phyloP scores from a whole-genome alignment of 495 filamentous ascomycete species.

The Tetracladium setigerum region DNA sequence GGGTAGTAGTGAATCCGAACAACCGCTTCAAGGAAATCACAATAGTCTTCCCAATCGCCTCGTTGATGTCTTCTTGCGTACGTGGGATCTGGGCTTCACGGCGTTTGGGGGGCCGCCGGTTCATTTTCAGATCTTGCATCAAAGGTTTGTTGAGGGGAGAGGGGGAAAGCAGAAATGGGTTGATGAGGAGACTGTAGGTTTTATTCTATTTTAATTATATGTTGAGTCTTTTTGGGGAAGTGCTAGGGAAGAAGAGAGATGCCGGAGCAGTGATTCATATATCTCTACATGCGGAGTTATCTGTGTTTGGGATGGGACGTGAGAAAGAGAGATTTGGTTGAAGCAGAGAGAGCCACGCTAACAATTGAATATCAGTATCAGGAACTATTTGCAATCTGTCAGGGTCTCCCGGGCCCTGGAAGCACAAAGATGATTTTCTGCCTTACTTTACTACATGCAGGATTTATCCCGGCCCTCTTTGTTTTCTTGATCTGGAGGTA shows the following conservation, averaged over 20 bases:
- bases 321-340: not conserved
- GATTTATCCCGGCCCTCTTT: constrained; percentile 52
- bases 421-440: constrained; percentile 79
- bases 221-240: no score
- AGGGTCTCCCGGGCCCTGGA: constrained; percentile 67
- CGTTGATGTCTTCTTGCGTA: no score
- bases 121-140: constrained; percentile 55
- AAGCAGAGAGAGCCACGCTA: no score
- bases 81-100: constrained; percentile 68
- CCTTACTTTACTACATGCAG: constrained; percentile 59
- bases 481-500: constrained; percentile 67
- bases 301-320: not conserved
- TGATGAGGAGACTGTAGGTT: constrained; percentile 58
- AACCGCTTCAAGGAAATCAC: no score
- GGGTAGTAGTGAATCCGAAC: no score
- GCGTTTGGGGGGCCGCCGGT: constrained; percentile 66
- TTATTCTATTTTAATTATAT: no score
- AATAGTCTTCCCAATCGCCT: no score
- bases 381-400: constrained; percentile 74
- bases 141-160: not conserved
- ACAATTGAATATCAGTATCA: constrained; percentile 53
- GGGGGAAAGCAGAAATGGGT: constrained; percentile 45
- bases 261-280: not conserved
- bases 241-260: not conserved
- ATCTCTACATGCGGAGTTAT: not conserved